Percentiles rank a stretch among this genome's conserved stretches.
phyloP scores from a whole-genome alignment of 148 eudicot genomes.

The Chenopodium berlandieri region DNA sequence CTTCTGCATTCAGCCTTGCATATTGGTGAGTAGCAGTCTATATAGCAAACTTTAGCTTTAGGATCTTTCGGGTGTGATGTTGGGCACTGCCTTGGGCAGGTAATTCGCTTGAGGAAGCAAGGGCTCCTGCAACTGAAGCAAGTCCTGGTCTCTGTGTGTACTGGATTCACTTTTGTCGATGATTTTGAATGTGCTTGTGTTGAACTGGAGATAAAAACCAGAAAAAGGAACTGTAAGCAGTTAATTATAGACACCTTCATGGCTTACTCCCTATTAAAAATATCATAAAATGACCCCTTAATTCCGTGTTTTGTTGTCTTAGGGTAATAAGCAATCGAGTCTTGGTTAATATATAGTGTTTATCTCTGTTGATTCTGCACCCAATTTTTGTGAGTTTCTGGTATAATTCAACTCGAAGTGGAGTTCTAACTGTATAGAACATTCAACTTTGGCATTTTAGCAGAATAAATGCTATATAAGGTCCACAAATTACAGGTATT shows the following conservation, averaged over 20 bases:
- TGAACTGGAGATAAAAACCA: slow-evolving; percentile 9
- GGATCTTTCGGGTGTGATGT: slow-evolving; percentile 35
- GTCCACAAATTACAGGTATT: neutral
- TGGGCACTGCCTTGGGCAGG: slow-evolving; percentile 69
- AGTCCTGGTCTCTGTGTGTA: slow-evolving; percentile 24
- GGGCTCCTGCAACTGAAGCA: slow-evolving; percentile 40
- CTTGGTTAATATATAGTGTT: slow-evolving; percentile 19
- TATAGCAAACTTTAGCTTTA: slow-evolving; percentile 56
- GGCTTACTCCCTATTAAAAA: neutral
- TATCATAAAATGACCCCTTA: neutral
- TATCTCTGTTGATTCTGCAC: slow-evolving; percentile 15
- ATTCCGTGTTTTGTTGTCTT: slow-evolving; percentile 12
- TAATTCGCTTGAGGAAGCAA: slow-evolving; percentile 38
- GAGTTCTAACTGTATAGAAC: neutral
- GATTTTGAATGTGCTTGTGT: slow-evolving; percentile 18
- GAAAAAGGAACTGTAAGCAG: neutral
- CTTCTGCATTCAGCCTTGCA: slow-evolving; percentile 64
- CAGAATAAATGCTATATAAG: neutral
- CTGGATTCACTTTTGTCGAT: neutral
- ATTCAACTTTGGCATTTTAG: neutral
- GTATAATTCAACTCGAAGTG: slow-evolving; percentile 7
- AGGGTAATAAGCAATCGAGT: slow-evolving; percentile 14
- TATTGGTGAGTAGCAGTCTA: slow-evolving; percentile 52
- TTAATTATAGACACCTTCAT: slow-evolving; percentile 21
- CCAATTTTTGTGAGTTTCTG: slow-evolving; percentile 8